Evolutionary conservation across 2,329 filamentous ascomycete species (phyloP).

Genomic region (Aspergillus thermomutatus): DNA sequence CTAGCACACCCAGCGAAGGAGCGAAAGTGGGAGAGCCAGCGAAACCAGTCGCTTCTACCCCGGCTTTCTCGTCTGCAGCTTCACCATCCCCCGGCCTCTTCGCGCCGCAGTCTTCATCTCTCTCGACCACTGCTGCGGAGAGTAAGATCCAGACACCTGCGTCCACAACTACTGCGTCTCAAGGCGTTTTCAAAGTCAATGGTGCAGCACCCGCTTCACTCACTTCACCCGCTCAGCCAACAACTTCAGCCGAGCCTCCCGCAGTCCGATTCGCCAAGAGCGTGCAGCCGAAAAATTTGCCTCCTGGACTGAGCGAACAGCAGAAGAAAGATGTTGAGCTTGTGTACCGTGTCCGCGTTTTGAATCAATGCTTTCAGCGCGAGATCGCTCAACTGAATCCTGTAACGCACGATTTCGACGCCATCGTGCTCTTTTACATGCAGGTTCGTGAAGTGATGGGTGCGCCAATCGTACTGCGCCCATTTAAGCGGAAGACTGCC

Average conservation of each 20-base stretch:
- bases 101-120: conserved; percentile 3
- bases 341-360: conserved; percentile 27
- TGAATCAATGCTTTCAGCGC: conserved; percentile 36
- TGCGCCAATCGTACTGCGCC: conserved; percentile 25
- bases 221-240: conserved; percentile 1
- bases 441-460: conserved; percentile 37
- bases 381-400: conserved; percentile 31
- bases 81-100: conserved; percentile 2
- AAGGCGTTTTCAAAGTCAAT: conserved; percentile 14
- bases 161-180: conserved; percentile 4
- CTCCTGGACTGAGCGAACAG: conserved; percentile 15
- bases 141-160: conserved; percentile 6
- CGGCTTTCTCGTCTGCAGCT: conserved; percentile 13
- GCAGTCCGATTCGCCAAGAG: conserved; percentile 8
- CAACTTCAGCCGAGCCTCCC: conserved; percentile 1
- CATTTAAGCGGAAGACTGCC: conserved; percentile 26
- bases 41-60: conserved; percentile 10
- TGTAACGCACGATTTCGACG: conserved; percentile 32
- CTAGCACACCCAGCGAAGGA: conserved; percentile 8
- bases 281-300: conserved; percentile 16
- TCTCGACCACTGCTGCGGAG: conserved; percentile 9
- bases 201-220: conserved; percentile 3
- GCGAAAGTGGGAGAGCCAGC: conserved; percentile 7
- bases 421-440: conserved; percentile 36
- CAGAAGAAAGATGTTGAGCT: conserved; percentile 18